Evolutionary conservation across 2,329 filamentous ascomycete genomes (phyloP).

Genomic region (Neonectria hederae): DNA sequence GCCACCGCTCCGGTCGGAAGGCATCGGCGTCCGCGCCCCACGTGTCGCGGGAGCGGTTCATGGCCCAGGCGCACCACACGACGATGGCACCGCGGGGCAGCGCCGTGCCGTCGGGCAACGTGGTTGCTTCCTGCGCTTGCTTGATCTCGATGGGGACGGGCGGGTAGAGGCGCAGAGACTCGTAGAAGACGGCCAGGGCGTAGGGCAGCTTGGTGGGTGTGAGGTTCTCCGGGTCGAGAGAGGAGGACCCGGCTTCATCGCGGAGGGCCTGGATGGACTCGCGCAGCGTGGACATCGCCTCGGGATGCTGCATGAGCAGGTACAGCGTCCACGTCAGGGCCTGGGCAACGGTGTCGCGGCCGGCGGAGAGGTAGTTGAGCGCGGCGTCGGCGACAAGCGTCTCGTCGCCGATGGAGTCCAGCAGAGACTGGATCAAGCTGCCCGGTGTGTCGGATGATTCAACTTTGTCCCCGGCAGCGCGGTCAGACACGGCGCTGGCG

Average conservation of each 20-base stretch:
- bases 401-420: conserved; percentile 64
- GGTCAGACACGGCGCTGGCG: conserved; percentile 58
- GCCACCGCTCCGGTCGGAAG: conserved; percentile 68
- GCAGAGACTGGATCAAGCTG: conserved; percentile 67
- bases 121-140: conserved; percentile 61
- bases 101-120: conserved; percentile 68
- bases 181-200: conserved; percentile 69
- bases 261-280: conserved; percentile 49
- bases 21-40: conserved; percentile 66
- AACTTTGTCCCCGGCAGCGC: conserved; percentile 14
- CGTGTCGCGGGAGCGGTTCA: conserved; percentile 64
- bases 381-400: conserved; percentile 69
- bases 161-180: conserved; percentile 68
- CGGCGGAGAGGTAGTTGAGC: conserved; percentile 72
- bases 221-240: conserved; percentile 44
- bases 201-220: conserved; percentile 61
- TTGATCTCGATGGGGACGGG: conserved; percentile 74
- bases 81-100: conserved; percentile 64
- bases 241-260: not conserved
- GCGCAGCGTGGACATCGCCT: conserved; percentile 52
- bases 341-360: conserved; percentile 72
- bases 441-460: conserved; percentile 53
- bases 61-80: conserved; percentile 72
- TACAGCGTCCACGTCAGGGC: conserved; percentile 72
- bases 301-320: conserved; percentile 63